Evolutionary conservation across 768 basidiomycete species (phyloP).

Genomic region (Mycena sanguinolenta): DNA sequence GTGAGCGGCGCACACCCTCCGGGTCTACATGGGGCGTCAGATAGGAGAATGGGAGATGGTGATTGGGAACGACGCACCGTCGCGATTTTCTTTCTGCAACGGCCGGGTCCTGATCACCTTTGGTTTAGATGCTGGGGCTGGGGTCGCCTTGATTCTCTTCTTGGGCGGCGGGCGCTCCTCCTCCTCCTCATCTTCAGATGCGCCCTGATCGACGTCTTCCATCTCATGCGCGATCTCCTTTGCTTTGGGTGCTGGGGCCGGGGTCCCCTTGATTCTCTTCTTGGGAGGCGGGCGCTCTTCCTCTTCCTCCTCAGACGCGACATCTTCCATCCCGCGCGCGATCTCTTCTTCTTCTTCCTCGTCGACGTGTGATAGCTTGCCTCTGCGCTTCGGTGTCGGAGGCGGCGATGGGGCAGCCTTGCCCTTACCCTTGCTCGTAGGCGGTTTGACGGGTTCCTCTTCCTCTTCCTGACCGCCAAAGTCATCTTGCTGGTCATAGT

Average conservation of each 20-base stretch:
- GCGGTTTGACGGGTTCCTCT: slow-evolving; percentile 45
- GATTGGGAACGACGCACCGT: slow-evolving; percentile 43
- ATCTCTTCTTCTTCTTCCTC: slow-evolving; percentile 57
- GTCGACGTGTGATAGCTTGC: slow-evolving; percentile 40
- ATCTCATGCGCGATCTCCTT: slow-evolving; percentile 52
- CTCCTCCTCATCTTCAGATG: slow-evolving; percentile 22
- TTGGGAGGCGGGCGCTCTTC: slow-evolving; percentile 21
- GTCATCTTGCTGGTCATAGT: slow-evolving; percentile 53
- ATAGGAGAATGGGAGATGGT: neutral
- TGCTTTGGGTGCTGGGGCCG: slow-evolving; percentile 43
- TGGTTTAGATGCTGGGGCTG: slow-evolving; percentile 6
- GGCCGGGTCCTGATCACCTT: slow-evolving; percentile 15
- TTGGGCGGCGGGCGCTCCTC: slow-evolving; percentile 22
- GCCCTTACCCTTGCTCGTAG: slow-evolving; percentile 55
- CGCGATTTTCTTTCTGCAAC: slow-evolving; percentile 55
- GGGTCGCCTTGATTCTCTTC: slow-evolving; percentile 13
- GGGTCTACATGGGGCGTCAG: slow-evolving; percentile 41
- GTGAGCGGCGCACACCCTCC: slow-evolving; percentile 77
- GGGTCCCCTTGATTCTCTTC: slow-evolving; percentile 13
- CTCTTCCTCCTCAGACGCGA: slow-evolving; percentile 24
- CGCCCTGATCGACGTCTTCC: slow-evolving; percentile 27
- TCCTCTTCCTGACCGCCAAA: slow-evolving; percentile 62
- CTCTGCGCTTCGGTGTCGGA: slow-evolving; percentile 50
- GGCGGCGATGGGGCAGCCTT: slow-evolving; percentile 49
- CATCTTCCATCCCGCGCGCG: slow-evolving; percentile 49